These are phyloP conservation scores for Monosporozyma yasuniensis DNA, from an alignment of 805 yeast genomes.

Conservation along the genomic window DNA sequence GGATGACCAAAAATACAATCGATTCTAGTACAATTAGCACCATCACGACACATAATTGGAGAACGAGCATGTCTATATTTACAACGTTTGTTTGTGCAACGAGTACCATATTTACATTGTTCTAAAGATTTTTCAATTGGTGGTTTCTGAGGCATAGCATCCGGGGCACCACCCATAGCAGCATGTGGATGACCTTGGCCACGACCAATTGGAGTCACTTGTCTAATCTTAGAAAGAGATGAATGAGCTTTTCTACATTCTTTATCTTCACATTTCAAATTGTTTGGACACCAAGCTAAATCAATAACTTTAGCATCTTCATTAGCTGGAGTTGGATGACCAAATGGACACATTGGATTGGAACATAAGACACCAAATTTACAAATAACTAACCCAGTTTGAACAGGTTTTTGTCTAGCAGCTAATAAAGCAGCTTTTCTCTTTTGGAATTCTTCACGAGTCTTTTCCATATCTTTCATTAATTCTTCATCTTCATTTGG, in stretches of 20 bases:
- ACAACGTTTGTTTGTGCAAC: conserved; percentile 72
- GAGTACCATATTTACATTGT: conserved; percentile 70
- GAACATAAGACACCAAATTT: conserved; percentile 70
- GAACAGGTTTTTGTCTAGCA: conserved; percentile 31
- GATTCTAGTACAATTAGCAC: conserved; percentile 63
- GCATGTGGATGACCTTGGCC: neutral
- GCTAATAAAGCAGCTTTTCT: conserved; percentile 33
- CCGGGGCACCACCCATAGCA: neutral
- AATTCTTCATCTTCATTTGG: conserved; percentile 76
- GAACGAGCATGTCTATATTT: conserved; percentile 78
- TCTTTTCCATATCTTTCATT: conserved; percentile 57
- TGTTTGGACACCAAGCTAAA: conserved; percentile 69
- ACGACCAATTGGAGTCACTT: conserved; percentile 26
- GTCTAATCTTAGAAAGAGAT: conserved; percentile 49
- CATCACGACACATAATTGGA: conserved; percentile 70
- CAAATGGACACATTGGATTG: conserved; percentile 75
- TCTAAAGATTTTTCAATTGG: conserved; percentile 51
- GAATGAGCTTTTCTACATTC: conserved; percentile 74
- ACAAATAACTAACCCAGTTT: conserved; percentile 53
- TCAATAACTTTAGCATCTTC: conserved; percentile 58
- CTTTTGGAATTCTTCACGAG: conserved; percentile 43
- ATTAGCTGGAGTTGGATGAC: conserved; percentile 86
- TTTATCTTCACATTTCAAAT: conserved; percentile 52
- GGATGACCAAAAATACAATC: conserved; percentile 86
- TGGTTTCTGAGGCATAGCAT: conserved; percentile 15